Base-by-base conservation (phyloP, 225 moss, liverwort and hornwort genomes). In the Anthoceros angustus region DNA sequence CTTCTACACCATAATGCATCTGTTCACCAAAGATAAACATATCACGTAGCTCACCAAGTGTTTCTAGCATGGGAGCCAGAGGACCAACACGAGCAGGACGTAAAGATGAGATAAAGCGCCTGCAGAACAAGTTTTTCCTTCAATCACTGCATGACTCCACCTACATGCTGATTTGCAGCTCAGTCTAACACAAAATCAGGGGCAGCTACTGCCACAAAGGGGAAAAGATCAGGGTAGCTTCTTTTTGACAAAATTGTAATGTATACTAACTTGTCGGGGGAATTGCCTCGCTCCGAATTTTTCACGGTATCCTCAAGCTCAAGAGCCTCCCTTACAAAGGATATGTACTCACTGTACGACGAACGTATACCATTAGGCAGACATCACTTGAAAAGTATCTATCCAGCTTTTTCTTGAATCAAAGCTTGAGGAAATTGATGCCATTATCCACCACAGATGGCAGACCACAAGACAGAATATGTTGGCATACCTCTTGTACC, bases 291-390 rank as follows among this genome's bases (percentile, higher is more conserved):
- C 81, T 81, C 76, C 89, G 87, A 70, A 83, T 80, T 92, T 77
- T 84, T 92, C 14, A 81, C 25, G 42, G 98, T 86, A 69, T 98
- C 98, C 74, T 98, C 98, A 74, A 92, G 80, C 80, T 98, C 92
- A 64, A 98, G 89, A 63, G 98, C 98, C 75, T 98, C 98, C 98
- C 98, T 88, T 63, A 98, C 83, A 71, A 87, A 87, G 69, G 81
- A 84, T 78, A 86, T 72, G 75, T 98, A 98, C 67, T 92, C 98
- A 87, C 98, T 98, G 98, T 63, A 68, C 46, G 21, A 62, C 66
- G 18, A 71, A 77, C 45, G 46, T 15, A 77, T 21, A 80, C 62
- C 39, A 69, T 70, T 16, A 68, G 46, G 72, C 39, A 39, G n/a
- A 60, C 4, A 60, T 23, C 23, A 60, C 55, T 60, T 9, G 4